Evolutionary conservation across 1,284 basidiomycete species (phyloP).

Genomic region (Entoloma clypeatum): DNA sequence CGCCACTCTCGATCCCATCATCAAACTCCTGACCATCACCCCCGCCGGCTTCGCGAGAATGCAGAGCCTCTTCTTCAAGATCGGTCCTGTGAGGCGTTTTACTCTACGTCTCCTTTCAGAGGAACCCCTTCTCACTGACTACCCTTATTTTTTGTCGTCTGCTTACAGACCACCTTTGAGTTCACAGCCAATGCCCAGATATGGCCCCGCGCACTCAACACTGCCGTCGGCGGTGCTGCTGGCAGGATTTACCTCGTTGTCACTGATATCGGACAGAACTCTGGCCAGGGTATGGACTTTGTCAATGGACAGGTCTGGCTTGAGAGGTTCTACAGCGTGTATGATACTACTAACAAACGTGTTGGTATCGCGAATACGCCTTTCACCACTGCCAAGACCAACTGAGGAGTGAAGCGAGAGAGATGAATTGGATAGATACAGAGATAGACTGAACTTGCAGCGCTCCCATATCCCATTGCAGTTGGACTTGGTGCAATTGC

Average conservation of each 20-base stretch:
- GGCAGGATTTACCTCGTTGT: conserved; percentile 49
- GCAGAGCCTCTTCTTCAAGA: conserved; percentile 54
- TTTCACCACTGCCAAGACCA: conserved; percentile 53
- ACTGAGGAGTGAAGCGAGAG: too few species aligned
- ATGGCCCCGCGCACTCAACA: conserved; percentile 54
- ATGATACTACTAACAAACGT: conserved; percentile 51
- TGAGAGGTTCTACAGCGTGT: conserved; percentile 67
- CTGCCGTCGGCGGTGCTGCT: conserved; percentile 43
- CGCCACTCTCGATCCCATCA: conserved; percentile 43
- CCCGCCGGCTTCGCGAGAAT: conserved; percentile 45
- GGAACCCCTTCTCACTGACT: not conserved
- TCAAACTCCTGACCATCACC: conserved; percentile 56
- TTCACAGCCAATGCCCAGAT: conserved; percentile 57
- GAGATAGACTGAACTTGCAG: too few species aligned
- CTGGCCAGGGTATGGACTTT: conserved; percentile 47
- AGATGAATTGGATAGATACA: too few species aligned
- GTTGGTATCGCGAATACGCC: conserved; percentile 57
- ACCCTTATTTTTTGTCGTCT: too few species aligned
- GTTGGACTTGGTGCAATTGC: too few species aligned
- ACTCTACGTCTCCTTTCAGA: not conserved
- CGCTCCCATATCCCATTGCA: too few species aligned
- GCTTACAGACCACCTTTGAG: conserved; percentile 38
- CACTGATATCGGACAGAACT: conserved; percentile 34
- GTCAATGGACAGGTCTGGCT: conserved; percentile 54
- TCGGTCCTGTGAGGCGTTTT: conserved; percentile 36